Evolutionary conservation across 2,329 filamentous ascomycete genomes (phyloP), one percentile per base, ranked within the genome.

Genomic region (Sclerotinia borealis): DNA sequence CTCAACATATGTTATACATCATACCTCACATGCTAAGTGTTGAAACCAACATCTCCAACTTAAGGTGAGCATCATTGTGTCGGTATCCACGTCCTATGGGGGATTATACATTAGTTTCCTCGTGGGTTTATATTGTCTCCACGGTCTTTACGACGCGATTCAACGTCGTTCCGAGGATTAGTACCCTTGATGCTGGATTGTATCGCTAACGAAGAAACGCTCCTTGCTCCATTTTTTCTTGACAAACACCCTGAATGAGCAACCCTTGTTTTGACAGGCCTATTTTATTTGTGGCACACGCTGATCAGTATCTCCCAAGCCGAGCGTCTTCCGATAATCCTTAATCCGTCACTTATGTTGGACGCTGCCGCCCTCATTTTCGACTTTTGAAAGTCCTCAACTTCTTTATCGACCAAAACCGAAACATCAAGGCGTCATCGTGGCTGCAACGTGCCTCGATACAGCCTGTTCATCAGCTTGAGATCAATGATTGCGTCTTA

Each of bases 221-320:
- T 54, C 31, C 48, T 39, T 25, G 37, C 59, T 54, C 51, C 51
- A 56, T 48, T 45, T 47, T 47, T 59, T 48, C 60, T 62, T 56
- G 34, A 54, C 50, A 62, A 49, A 62, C 25, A 62, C 45, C 60
- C 50, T 58, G 50, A 62, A 58, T 48, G 60, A 19, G 47, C 41
- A 15, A 64, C 34, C 62, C 62, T 31, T 64, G 49, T 51, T 39
- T 60, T 54, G 47, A 64, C 55, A 62, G 50, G 60, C 51, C 31
- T 62, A n/a, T 61, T 54, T 22, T 64, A 64, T 62, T 54, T 61
- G 59, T 62, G 34, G 63, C 39, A 64, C 48, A 55, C 37, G 63
- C 63, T 64, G 50, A 64, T 62, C 63, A 50, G 41, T 59, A 63
- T 52, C 62, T 61, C 63, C 59, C 59, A 58, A 64, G 63, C 50